These are phyloP conservation scores for Rickenella mellea DNA, from an alignment of 768 basidiomycete genomes.

Conservation along the genomic window DNA sequence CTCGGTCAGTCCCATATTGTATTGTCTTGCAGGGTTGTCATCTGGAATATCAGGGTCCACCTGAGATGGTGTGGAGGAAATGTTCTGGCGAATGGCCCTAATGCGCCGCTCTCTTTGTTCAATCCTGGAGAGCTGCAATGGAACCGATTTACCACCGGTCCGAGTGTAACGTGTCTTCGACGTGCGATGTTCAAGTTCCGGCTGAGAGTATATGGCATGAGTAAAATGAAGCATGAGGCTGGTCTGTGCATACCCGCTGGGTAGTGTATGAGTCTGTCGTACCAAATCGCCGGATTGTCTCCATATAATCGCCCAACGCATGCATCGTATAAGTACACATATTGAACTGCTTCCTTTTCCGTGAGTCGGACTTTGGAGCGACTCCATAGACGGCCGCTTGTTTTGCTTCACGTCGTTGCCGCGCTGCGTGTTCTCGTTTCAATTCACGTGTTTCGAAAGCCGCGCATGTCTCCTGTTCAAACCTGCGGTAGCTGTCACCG, in stretches of 20 bases:
- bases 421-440: conserved; percentile 26
- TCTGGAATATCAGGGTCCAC: background rate
- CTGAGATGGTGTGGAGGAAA: too few species aligned
- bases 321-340: conserved; percentile 2
- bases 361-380: too few species aligned
- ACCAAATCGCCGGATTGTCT: background rate
- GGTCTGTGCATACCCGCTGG: background rate
- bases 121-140: background rate
- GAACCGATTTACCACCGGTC: background rate
- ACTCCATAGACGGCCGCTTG: too few species aligned
- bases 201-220: background rate
- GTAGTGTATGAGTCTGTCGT: conserved; percentile 3
- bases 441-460: conserved; percentile 24
- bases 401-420: too few species aligned
- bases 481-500: conserved; percentile 21
- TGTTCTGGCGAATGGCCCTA: too few species aligned
- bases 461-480: conserved; percentile 17
- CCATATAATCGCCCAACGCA: conserved; percentile 2
- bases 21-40: background rate
- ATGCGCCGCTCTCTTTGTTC: too few species aligned
- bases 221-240: background rate
- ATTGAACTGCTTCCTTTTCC: conserved; percentile 13
- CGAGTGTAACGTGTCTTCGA: background rate
- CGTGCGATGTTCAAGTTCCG: conserved; percentile 2
- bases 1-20: background rate